These are phyloP conservation scores for Rhododendron mucronatum DNA, from an alignment of 148 eudicot genomes.

Conservation along the genomic window DNA sequence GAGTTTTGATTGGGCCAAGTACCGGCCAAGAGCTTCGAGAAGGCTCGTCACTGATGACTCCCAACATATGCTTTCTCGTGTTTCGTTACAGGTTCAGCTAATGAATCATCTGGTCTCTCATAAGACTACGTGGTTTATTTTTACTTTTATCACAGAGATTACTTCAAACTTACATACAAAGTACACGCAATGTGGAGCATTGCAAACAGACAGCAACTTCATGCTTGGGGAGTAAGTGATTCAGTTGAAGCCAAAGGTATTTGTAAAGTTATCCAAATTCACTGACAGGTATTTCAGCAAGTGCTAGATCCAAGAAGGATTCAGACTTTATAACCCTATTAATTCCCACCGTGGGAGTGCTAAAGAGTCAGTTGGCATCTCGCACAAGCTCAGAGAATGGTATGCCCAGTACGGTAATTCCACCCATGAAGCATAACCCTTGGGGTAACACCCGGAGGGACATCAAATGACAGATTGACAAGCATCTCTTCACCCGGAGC, in stretches of 20 bases:
- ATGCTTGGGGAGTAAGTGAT: background rate
- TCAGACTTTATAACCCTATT: background rate
- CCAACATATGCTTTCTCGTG: background rate
- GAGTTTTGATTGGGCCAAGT: background rate
- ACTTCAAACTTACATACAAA: background rate
- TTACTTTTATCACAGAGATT: background rate
- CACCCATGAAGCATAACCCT: slow-evolving; percentile 67
- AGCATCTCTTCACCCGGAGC: slow-evolving; percentile 77
- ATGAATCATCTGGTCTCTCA: background rate
- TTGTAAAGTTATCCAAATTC: background rate
- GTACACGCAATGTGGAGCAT: background rate
- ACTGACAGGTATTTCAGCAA: background rate
- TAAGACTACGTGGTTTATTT: background rate
- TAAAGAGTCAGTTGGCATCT: background rate
- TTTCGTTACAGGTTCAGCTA: background rate
- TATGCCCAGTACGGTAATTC: slow-evolving; percentile 48
- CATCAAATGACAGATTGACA: slow-evolving; percentile 64
- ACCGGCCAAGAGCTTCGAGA: background rate
- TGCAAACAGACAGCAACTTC: background rate
- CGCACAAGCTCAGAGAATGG: slow-evolving; percentile 26
- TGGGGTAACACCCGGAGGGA: slow-evolving; percentile 67
- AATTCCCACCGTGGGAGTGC: background rate
- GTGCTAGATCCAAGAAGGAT: background rate
- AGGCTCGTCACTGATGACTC: background rate
- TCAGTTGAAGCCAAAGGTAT: background rate